These are phyloP conservation scores for Irpex sp. DNA, from an alignment of 1,284 basidiomycete genomes.

Conservation along the genomic window DNA sequence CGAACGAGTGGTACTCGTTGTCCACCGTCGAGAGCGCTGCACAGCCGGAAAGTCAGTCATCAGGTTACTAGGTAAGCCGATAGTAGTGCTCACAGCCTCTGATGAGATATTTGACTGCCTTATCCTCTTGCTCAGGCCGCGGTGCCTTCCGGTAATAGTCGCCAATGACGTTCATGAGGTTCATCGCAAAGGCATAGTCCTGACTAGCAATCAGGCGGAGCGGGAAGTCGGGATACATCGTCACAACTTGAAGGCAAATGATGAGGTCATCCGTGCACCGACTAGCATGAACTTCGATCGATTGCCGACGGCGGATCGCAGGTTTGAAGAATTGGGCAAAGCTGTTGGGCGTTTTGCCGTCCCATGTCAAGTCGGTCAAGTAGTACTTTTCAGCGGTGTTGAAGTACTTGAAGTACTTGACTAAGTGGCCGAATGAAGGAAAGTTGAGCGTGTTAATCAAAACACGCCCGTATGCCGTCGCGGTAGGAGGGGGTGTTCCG, in stretches of 20 bases:
- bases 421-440: not conserved
- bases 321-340: not conserved
- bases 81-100: not conserved
- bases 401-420: not conserved
- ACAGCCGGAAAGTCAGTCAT: not conserved
- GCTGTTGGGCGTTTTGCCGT: not conserved
- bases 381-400: not conserved
- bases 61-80: not conserved
- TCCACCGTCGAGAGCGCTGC: not conserved
- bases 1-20: not conserved
- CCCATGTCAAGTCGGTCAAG: not conserved
- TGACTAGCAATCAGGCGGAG: not conserved
- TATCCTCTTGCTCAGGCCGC: not conserved
- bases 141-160: not conserved
- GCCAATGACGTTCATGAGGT: not conserved
- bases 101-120: not conserved
- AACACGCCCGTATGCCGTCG: not conserved
- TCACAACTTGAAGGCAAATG: not conserved
- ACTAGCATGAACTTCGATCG: not conserved
- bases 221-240: not conserved
- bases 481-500: not conserved
- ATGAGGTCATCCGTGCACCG: not conserved
- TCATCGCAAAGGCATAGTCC: not conserved
- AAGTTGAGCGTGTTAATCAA: not conserved
- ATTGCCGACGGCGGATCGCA: not conserved